Percentiles rank a stretch among this genome's conserved stretches.
phyloP scores from a whole-genome alignment of 352 stramenopile genomes.

The Plasmopara muralis region DNA sequence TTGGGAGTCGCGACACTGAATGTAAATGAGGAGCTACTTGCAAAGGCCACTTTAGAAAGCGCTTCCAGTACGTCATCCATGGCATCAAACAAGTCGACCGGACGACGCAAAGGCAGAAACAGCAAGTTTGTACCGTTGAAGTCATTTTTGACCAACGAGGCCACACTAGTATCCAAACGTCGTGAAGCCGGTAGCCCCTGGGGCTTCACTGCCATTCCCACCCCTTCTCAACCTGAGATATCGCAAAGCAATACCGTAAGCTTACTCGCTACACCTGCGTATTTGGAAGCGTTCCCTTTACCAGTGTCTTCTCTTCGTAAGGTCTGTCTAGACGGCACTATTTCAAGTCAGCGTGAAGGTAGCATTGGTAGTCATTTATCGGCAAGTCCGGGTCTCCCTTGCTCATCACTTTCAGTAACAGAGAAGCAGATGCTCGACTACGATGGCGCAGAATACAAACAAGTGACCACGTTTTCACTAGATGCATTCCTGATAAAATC shows the following conservation, averaged over 20 bases:
- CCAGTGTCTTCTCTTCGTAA: constrained; percentile 26
- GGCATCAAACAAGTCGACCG: constrained; percentile 10
- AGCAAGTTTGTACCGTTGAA: constrained; percentile 57
- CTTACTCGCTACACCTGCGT: not conserved
- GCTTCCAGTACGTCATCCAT: not conserved
- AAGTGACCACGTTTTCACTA: constrained; percentile 51
- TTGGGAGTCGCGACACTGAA: not conserved
- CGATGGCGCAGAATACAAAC: constrained; percentile 39
- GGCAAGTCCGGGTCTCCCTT: constrained; percentile 28
- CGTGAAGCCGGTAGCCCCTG: constrained; percentile 12
- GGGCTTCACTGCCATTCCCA: constrained; percentile 1
- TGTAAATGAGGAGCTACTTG: not conserved
- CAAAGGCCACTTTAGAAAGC: not conserved
- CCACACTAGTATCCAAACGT: not conserved
- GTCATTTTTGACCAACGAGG: constrained; percentile 35
- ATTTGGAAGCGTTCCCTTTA: constrained; percentile 22
- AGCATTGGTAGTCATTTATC: constrained; percentile 25
- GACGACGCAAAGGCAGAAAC: constrained; percentile 20
- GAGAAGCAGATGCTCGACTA: constrained; percentile 38
- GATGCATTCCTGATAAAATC: constrained; percentile 60
- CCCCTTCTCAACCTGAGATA: not conserved
- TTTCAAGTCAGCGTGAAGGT: constrained; percentile 18
- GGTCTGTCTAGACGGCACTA: constrained; percentile 19
- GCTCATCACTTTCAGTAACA: constrained; percentile 11
- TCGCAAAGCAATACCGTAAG: constrained; percentile 2